Percentiles rank a stretch among this genome's conserved stretches.
Evolutionary conservation across 2,329 filamentous ascomycete genomes (phyloP).

Genomic region (Colletotrichum lupini): DNA sequence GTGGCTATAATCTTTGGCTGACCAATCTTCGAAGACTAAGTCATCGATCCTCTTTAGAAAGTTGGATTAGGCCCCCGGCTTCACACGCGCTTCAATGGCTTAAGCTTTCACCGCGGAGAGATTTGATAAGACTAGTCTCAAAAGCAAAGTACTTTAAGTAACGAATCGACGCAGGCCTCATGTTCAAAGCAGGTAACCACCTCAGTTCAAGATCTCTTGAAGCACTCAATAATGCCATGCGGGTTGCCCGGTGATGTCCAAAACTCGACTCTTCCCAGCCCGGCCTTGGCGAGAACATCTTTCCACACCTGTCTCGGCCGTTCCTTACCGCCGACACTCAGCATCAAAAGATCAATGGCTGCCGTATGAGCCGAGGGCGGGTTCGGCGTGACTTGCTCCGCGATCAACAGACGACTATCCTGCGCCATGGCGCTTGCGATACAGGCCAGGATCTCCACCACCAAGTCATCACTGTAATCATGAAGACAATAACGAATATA

Average conservation of each 20-base stretch:
- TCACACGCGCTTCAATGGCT: too few species aligned
- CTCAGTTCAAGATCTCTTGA: background rate
- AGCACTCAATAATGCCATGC: background rate
- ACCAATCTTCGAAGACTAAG: background rate
- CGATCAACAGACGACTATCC: background rate
- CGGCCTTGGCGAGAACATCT: background rate
- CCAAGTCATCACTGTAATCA: conserved; percentile 47
- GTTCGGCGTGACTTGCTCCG: background rate
- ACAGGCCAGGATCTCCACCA: conserved; percentile 41
- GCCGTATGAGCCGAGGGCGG: background rate
- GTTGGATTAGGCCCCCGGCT: background rate
- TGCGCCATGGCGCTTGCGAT: background rate
- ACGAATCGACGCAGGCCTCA: background rate
- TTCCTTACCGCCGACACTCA: background rate
- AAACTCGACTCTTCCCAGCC: background rate
- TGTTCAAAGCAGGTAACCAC: background rate
- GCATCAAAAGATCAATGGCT: background rate
- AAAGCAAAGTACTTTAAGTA: background rate
- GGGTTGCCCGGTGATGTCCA: background rate
- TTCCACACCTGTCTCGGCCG: background rate
- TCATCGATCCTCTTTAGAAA: background rate
- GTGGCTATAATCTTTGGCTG: background rate
- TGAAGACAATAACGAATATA: conserved; percentile 50
- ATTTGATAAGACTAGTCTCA: background rate
- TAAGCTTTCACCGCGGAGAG: too few species aligned